Evolutionary conservation across 1,284 basidiomycete species (phyloP), one percentile per base, ranked within the genome.

Genomic region (Wolfiporia cocos): DNA sequence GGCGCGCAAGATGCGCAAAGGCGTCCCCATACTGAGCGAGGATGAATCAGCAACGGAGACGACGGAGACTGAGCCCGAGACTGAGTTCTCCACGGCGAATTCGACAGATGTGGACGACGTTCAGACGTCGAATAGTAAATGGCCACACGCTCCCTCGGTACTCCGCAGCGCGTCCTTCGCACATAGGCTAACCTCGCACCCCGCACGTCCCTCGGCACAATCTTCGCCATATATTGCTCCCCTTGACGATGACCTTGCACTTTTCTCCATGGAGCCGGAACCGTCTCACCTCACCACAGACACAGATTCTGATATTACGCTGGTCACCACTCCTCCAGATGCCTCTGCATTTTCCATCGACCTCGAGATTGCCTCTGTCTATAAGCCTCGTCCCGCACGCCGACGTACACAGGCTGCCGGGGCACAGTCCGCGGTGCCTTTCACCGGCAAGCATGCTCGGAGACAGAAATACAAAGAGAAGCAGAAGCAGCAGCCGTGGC

Each of bases 281-380:
- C 57, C 60, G 20, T 40, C 58, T 0, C 66, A 67, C 37, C 49
- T 55, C 7, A 55, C 55, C 31, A 52, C 50, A 33, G 47, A 37
- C 39, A 47, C 39, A 32, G 42, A 48, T 20, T 57, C 57, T 22
- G 41, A 49, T 15, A 41, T 43, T 7, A 5, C 39, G 18, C 45
- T 49, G 3, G 30, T 17, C 22, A 42, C 49, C 20, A 51, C 49
- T 2, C 18, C 22, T n/a, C 26, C 26, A 14, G 22, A n/a, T 38
- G 17, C 38, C 6, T 31, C 29, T 11, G 40, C 59, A 21, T 61
- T 71, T 43, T 58, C 67, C 11, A 59, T 79, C 41, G 75, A 78
- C 53, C 70, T 87, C 43, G 80, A 82, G 53, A 86, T 86, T 36
- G 64, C 73, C 1, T 69, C 76, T 1, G 83, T 86, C 3, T 84